These are phyloP conservation scores for Paralagenidium karlingii DNA, from an alignment of 352 stramenopile species.

Conservation along the genomic window DNA sequence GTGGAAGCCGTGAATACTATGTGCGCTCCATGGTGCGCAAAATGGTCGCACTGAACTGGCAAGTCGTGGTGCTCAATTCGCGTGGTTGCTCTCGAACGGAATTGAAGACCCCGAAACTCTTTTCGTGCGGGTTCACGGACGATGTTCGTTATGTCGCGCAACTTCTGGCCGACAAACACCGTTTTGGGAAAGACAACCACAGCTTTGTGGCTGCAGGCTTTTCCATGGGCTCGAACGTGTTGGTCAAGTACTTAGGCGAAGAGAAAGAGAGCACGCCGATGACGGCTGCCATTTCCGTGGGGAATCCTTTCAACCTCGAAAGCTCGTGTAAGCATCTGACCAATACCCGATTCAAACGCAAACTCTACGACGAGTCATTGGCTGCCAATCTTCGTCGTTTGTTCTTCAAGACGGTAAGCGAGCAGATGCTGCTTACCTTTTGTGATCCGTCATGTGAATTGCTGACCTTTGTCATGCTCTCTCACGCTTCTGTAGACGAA, in stretches of 20 bases:
- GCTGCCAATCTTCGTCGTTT: conserved; percentile 30
- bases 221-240: conserved; percentile 59
- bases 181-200: conserved; percentile 16
- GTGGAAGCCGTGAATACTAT: conserved; percentile 53
- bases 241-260: conserved; percentile 69
- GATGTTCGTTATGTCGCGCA: conserved; percentile 37
- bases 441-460: not conserved
- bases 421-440: too few species aligned
- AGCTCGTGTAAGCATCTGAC: conserved; percentile 29
- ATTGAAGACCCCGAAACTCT: conserved; percentile 40
- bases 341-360: conserved; percentile 28
- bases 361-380: conserved; percentile 39
- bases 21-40: conserved; percentile 30
- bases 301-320: conserved; percentile 54
- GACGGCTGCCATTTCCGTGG: conserved; percentile 39
- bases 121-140: conserved; percentile 54
- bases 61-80: conserved; percentile 66
- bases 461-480: not conserved
- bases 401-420: conserved; percentile 20
- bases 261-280: conserved; percentile 18
- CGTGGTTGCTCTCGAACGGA: conserved; percentile 48
- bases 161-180: conserved; percentile 21
- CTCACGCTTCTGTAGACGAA: conserved; percentile 19
- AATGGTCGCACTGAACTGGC: conserved; percentile 30
- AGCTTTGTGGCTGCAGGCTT: conserved; percentile 39